phyloP scores from a whole-genome alignment of 306 rosid species.

The Cicer arietinum region DNA sequence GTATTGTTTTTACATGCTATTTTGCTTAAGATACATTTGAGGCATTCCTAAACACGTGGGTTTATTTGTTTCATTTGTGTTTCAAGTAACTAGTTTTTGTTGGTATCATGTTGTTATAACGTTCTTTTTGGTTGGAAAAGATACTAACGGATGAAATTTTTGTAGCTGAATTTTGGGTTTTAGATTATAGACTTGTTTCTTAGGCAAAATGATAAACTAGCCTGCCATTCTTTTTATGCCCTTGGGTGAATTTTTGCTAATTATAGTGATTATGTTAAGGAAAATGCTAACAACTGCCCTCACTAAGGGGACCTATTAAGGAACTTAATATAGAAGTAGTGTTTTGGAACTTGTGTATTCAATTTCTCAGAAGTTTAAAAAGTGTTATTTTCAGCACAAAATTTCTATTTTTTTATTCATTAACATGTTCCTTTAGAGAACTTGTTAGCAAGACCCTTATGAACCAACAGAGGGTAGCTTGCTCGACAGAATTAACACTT shows the following conservation, averaged over 20 bases:
- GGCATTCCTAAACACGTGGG: background rate
- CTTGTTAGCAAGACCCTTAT: no score
- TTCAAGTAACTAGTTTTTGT: background rate
- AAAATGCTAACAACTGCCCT: no score
- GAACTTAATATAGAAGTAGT: no score
- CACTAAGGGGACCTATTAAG: no score
- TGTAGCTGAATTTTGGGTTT: background rate
- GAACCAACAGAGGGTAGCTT: background rate
- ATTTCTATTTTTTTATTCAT: no score
- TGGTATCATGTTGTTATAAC: background rate
- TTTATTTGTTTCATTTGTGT: conserved; percentile 13
- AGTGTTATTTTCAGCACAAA: no score
- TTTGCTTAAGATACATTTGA: conserved; percentile 18
- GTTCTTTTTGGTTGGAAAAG: background rate
- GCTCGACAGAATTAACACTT: conserved; percentile 14
- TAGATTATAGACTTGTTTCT: conserved; percentile 9
- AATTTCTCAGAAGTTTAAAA: no score
- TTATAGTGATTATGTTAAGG: background rate
- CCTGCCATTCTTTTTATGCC: background rate
- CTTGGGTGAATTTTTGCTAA: conserved; percentile 21
- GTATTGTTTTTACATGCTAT: background rate
- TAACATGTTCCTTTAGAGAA: no score
- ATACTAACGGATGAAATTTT: background rate
- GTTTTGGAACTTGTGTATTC: no score
- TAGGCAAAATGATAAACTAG: conserved; percentile 26